Evolutionary conservation across 345 rosid genomes (phyloP).

Genomic region (Gossypium australe): DNA sequence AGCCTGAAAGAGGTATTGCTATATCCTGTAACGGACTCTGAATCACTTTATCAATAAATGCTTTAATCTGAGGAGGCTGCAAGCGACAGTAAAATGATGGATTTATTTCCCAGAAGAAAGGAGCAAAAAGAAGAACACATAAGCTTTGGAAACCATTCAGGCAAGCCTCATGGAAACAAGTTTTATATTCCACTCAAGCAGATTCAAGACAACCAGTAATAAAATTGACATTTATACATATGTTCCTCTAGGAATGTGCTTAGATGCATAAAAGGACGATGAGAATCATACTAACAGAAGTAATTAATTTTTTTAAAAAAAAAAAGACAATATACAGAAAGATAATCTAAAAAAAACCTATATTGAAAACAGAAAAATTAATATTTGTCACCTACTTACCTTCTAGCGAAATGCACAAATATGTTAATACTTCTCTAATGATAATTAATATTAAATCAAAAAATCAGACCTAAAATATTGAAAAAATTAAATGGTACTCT

Average conservation of each 20-base stretch:
- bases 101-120: neutral
- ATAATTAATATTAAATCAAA: too few species aligned
- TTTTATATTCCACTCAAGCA: neutral
- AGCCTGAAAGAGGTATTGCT: slow-evolving; percentile 95
- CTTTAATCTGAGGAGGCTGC: slow-evolving; percentile 90
- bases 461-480: neutral
- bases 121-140: neutral
- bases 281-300: neutral
- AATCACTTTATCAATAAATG: slow-evolving; percentile 86
- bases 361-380: neutral
- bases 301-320: neutral
- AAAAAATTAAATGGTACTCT: neutral
- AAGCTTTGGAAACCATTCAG: neutral
- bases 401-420: neutral
- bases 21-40: slow-evolving; percentile 95
- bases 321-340: neutral
- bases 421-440: neutral
- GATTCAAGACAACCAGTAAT: neutral
- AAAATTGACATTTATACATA: neutral
- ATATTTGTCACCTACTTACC: neutral
- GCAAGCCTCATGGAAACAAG: neutral
- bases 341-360: neutral
- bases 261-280: neutral
- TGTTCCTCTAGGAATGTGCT: neutral
- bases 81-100: slow-evolving; percentile 18